phyloP scores from a whole-genome alignment of 139 green algal species.

The Dunaliella sp. region DNA sequence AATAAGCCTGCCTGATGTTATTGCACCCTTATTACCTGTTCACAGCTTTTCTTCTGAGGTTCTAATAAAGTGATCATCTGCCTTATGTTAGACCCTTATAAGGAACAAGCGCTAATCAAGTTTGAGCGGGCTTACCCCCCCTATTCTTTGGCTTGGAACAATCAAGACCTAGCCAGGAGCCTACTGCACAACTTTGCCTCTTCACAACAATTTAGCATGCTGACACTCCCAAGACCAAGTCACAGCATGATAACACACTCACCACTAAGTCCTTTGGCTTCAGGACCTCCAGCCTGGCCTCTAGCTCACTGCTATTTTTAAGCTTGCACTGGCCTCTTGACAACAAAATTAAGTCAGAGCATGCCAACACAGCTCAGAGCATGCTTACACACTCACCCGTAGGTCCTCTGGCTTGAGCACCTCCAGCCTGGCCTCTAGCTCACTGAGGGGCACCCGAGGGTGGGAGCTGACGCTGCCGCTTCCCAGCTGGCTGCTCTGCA shows the following conservation, averaged over 20 bases:
- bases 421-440: slow-evolving; percentile 62
- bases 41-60: too few relatives aligned
- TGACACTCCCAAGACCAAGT: neutral
- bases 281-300: slow-evolving; percentile 69
- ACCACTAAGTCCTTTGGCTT: slow-evolving; percentile 51
- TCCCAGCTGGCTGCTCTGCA: slow-evolving; percentile 15
- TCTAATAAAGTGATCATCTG: too few relatives aligned
- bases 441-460: slow-evolving; percentile 30
- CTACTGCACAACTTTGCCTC: neutral
- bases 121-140: too few relatives aligned
- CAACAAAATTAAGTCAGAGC: too few relatives aligned
- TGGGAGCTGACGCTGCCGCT: neutral
- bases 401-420: slow-evolving; percentile 63
- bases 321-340: too few relatives aligned
- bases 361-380: neutral
- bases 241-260: neutral
- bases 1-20: too few relatives aligned
- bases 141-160: too few relatives aligned
- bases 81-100: too few relatives aligned
- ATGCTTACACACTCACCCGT: slow-evolving; percentile 8
- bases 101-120: neutral
- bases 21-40: too few relatives aligned
- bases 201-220: too few relatives aligned
- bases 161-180: too few relatives aligned
- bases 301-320: slow-evolving; percentile 37